Base-by-base conservation (phyloP, 1,284 basidiomycete species). In the Bjerkandera adusta region DNA sequence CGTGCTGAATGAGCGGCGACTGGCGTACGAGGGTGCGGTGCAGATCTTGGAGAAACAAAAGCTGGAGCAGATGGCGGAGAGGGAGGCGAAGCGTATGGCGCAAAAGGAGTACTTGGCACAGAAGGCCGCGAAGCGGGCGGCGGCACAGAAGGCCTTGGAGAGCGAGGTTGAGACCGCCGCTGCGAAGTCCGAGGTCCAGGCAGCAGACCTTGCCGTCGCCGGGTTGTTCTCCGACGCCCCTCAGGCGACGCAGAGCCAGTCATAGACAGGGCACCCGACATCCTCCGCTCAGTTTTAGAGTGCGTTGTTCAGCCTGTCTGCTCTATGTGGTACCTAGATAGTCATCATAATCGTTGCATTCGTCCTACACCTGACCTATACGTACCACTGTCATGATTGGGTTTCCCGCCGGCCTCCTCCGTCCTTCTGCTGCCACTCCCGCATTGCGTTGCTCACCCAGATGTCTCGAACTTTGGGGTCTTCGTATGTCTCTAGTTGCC, bases 1-100 rank as follows among this genome's bases (percentile, higher is more conserved):
- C 54, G 85, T 98, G 12, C 72, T 98, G 45, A 94, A 94, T 62
- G 96, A 99, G 65, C 85, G 96, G 36, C 80, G 93, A 34, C 67
- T 93, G 12, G 92, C 91, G 5, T 88, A 94, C 70, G 68, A 89
- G 69, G 75, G 81, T 54, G 76, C 84, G 4, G 53, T 77, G 25
- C 61, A 71, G 53, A 69, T 83, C 13, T 66, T 69, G 5, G 66
- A 73, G 49, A 60, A 43, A 34, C 24, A 13, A 12, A 42, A 21
- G 21, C 15, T 55, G 58, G 39, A 24, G 32, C 44, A 24, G 51
- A 43, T 57, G 34, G 47, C 42, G 4, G 32, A 24, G 29, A 54
- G 21, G 51, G 41, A 36, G 34, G 15, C 13, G 48, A 38, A 33
- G 41, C 12, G 35, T 32, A 38, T 48, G 29, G 25, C 27, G 8